Conservation (phyloP, 1,139 yeast species). For the Suhomyces kunorum region DNA sequence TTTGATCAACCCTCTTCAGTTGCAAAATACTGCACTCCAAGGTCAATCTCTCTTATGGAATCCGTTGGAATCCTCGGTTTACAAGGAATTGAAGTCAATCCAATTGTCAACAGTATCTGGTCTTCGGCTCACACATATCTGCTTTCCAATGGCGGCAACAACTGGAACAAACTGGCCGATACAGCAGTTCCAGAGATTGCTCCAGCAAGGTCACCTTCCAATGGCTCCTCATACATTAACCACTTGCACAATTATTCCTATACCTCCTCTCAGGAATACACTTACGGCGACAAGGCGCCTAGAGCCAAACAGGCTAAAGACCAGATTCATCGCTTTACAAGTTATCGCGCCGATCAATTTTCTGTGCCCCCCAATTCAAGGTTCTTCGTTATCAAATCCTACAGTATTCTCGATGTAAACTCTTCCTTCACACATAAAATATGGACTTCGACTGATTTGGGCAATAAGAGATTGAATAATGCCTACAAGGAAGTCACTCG, state of each 20-base stretch:
- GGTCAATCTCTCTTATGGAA: slow-evolving; percentile 25
- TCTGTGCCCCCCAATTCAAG: slow-evolving; percentile 27
- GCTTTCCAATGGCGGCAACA: too few species aligned
- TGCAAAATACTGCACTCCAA: slow-evolving; percentile 21
- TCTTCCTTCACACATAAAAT: slow-evolving; percentile 51
- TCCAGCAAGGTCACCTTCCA: too few species aligned
- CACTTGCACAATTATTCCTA: too few species aligned
- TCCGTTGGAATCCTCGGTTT: slow-evolving; percentile 16
- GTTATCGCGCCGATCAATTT: slow-evolving; percentile 23
- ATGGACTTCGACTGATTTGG: slow-evolving; percentile 63
- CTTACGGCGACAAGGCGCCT: too few species aligned
- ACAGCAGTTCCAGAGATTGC: too few species aligned
- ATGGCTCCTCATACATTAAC: too few species aligned
- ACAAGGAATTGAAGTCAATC: too few species aligned
- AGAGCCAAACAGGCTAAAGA: too few species aligned
- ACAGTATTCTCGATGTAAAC: slow-evolving; percentile 48
- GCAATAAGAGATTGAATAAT: slow-evolving; percentile 52
- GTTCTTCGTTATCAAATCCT: slow-evolving; percentile 61
- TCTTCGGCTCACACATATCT: not conserved
- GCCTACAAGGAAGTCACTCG: slow-evolving; percentile 28
- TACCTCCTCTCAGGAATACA: too few species aligned
- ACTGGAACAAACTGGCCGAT: too few species aligned
- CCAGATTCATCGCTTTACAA: too few species aligned
- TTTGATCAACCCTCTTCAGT: not conserved
- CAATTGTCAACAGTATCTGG: slow-evolving; percentile 1